Base-by-base conservation (phyloP, 345 rosid species). In the Eucalyptus microcorys region DNA sequence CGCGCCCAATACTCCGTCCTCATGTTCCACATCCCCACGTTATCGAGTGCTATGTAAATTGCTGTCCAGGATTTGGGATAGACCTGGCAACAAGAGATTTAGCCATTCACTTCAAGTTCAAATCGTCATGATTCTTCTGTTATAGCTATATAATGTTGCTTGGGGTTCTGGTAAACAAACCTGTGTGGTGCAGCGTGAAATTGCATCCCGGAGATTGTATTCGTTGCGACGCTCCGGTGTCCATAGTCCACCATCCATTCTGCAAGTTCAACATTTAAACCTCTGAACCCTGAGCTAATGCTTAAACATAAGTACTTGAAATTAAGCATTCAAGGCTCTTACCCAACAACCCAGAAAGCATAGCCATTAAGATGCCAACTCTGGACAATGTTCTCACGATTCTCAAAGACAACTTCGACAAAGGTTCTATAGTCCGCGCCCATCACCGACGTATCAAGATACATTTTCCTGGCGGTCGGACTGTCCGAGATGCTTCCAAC, bases 11-110 rank as follows among this genome's bases (percentile, higher is more conserved):
- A 94, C 91, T 98, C 96, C 9, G 95, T 90, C 85, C 99, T 95
- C 89, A 98, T 48, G 92, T 98, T 97, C 99, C 99, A 98, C 98
- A 97, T 96, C 30, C 99, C 99, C 42, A 95, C 98, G 85, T 97
- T 98, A 91, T 97, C 99, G 24, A 98, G 93, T 47, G 96, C 92
- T 21, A 98, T 90, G 89, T 98, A 98, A 12, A 98, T 91, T 3
- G 99, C 99, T 16, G 98, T 96, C 99, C 99, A 98, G 34, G 99
- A 94, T 43, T 89, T 94, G 42, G 99, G 99, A 90, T 97, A 98
- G 3, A 98, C 99, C 99, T 97, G 95, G 95, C 90, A 90, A 55
- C 40, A 50, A 37, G 30, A 64, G 17, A 49, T 42, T 14, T 4
- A 76, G 49, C 40, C 48, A 24, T n/a, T 48, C 81, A 53, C 13